phyloP scores from a whole-genome alignment of 768 basidiomycete genomes.

The Russula dissimulans region DNA sequence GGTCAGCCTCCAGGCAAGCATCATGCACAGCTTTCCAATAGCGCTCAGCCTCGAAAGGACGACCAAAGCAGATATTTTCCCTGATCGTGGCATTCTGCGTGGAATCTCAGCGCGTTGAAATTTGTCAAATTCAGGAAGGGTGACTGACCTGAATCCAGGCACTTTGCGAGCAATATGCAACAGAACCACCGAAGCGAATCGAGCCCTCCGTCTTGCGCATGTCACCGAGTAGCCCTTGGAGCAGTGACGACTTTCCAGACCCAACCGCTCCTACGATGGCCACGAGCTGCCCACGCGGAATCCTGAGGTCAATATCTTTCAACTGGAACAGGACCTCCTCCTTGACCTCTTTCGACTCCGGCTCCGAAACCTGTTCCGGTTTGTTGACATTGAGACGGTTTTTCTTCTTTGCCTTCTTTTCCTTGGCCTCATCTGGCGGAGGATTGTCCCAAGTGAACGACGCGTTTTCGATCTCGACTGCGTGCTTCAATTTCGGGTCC shows the following conservation, averaged over 20 bases:
- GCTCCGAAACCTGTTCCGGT: background rate
- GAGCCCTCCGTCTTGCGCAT: conserved; percentile 65
- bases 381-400: conserved; percentile 1
- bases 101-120: background rate
- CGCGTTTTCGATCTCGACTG: conserved; percentile 57
- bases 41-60: conserved; percentile 67
- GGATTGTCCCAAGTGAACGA: conserved; percentile 85
- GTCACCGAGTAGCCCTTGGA: conserved; percentile 73
- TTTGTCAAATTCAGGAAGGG: conserved; percentile 1
- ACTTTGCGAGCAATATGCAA: conserved; percentile 78
- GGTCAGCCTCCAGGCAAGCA: conserved; percentile 71
- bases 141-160: conserved; percentile 75
- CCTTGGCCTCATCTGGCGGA: conserved; percentile 37
- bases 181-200: conserved; percentile 63
- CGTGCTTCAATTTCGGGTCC: conserved; percentile 48
- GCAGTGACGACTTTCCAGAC: conserved; percentile 55
- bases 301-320: conserved; percentile 49
- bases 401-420: conserved; percentile 18
- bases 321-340: conserved; percentile 52
- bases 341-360: conserved; percentile 25
- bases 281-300: conserved; percentile 69
- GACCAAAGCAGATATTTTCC: conserved; percentile 85
- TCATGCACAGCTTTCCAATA: conserved; percentile 78
- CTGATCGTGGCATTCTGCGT: conserved; percentile 69
- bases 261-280: conserved; percentile 81